A percentile compares a stretch with the other conserved stretches of the same genome.
Evolutionary conservation across 75 land plant species (phyloP).

Genomic region (Sequoia sempervirens): DNA sequence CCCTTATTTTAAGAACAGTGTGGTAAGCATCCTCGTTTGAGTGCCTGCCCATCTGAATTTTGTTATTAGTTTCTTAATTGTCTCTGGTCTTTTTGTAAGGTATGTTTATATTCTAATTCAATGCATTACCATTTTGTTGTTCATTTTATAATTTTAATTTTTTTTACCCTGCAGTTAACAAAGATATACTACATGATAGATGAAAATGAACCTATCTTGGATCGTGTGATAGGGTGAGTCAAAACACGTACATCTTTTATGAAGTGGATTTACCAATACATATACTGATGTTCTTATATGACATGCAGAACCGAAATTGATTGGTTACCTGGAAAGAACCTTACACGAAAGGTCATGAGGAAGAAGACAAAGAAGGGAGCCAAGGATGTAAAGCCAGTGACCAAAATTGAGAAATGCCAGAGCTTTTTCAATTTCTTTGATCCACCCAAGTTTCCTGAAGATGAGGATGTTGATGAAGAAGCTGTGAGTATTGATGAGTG

Average conservation of each 20-base stretch:
- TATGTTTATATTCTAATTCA: neutral
- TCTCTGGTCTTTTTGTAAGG: neutral
- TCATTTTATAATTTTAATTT: neutral
- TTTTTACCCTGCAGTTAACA: conserved; percentile 17
- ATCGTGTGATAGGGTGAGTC: conserved; percentile 25
- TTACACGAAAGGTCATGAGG: conserved; percentile 47
- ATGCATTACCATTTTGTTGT: neutral
- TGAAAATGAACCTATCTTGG: conserved; percentile 26
- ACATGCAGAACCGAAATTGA: conserved; percentile 46
- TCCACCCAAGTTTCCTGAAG: conserved; percentile 53
- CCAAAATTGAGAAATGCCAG: conserved; percentile 41
- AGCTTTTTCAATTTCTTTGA: conserved; percentile 53
- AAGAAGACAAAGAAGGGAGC: conserved; percentile 53
- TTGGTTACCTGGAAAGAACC: conserved; percentile 46
- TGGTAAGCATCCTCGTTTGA: conserved; percentile 18
- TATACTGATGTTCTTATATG: neutral
- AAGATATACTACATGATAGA: conserved; percentile 30
- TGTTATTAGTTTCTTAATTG: neutral
- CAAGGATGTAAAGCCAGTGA: conserved; percentile 44
- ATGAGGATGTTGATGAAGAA: conserved; percentile 43
- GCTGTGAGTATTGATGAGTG: conserved; percentile 17
- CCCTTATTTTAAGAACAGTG: conserved; percentile 39
- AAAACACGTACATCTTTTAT: neutral
- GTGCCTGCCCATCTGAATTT: neutral
- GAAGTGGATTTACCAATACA: neutral